These are phyloP conservation scores for Ophiosphaerella korrae DNA, from an alignment of 2,329 filamentous ascomycete genomes.

Conservation along the genomic window DNA sequence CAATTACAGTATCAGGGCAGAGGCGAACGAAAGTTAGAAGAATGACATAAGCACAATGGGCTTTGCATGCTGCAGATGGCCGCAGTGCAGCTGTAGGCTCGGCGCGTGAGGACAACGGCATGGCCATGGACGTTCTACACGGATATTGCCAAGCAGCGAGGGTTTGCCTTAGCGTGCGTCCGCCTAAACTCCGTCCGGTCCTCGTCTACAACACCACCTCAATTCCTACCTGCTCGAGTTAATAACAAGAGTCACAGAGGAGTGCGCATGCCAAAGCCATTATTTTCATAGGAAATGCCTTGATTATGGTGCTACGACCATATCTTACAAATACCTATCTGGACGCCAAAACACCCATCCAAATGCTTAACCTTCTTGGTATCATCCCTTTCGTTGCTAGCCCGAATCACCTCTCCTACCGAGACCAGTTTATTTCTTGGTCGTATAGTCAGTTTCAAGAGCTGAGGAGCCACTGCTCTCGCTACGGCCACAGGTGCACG, in stretches of 20 bases:
- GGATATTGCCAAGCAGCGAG: slow-evolving; percentile 19
- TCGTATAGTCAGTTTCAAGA: slow-evolving; percentile 87
- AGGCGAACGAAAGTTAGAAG: slow-evolving; percentile 2
- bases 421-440: slow-evolving; percentile 52
- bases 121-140: slow-evolving; percentile 28
- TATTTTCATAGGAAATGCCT: neutral
- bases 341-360: slow-evolving; percentile 25
- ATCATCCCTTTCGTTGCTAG: slow-evolving; percentile 3
- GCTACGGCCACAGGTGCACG: slow-evolving; percentile 83
- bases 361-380: slow-evolving; percentile 8
- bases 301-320: neutral
- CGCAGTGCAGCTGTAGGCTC: slow-evolving; percentile 31
- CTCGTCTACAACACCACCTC: neutral
- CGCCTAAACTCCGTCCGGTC: slow-evolving; percentile 11
- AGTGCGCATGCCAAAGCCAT: too few species aligned
- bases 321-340: neutral
- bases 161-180: slow-evolving; percentile 16
- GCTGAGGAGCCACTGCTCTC: slow-evolving; percentile 64
- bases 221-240: too few species aligned
- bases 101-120: slow-evolving; percentile 26
- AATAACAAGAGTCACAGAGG: too few species aligned
- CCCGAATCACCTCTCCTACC: slow-evolving; percentile 4
- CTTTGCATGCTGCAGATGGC: slow-evolving; percentile 27
- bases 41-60: slow-evolving; percentile 11
- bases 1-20: slow-evolving; percentile 23